A percentile compares a stretch with the other conserved stretches of the same genome.
Evolutionary conservation across 352 stramenopile genomes (phyloP).

Genomic region (Pythium rishiriense): DNA sequence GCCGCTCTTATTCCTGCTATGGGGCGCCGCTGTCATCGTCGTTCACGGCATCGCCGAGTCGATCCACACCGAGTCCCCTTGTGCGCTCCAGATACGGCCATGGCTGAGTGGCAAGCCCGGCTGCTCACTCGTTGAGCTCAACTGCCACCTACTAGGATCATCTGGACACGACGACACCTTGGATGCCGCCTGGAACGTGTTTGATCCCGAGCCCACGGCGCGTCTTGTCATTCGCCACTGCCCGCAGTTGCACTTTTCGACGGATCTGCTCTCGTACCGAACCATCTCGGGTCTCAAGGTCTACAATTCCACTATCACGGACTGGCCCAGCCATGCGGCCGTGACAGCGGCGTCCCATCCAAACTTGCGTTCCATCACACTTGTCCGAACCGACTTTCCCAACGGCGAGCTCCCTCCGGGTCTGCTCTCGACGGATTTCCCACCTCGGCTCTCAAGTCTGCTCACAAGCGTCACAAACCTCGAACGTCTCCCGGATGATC

Average conservation of each 20-base stretch:
- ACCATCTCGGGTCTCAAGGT: conserved; percentile 1
- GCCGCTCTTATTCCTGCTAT: conserved; percentile 5
- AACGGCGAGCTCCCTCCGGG: background rate
- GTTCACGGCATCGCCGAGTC: conserved; percentile 13
- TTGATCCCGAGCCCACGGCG: background rate
- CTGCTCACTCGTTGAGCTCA: conserved; percentile 12
- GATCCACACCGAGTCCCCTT: background rate
- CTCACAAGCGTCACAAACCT: conserved; percentile 6
- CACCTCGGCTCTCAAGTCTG: background rate
- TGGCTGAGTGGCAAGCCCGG: conserved; percentile 14
- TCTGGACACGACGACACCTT: background rate
- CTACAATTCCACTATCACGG: conserved; percentile 17
- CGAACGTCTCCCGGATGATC: background rate
- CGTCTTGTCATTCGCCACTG: conserved; percentile 15
- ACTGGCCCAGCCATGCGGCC: background rate
- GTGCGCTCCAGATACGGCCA: background rate
- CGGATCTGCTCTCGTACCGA: background rate
- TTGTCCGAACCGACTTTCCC: conserved; percentile 5
- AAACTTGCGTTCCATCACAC: background rate
- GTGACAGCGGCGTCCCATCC: background rate
- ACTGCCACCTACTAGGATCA: background rate
- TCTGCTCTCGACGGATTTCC: conserved; percentile 1
- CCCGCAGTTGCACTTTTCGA: background rate
- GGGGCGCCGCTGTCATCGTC: background rate
- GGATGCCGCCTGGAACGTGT: background rate